Percentiles rank a stretch among this genome's conserved stretches.
These are phyloP conservation scores for Monosporascus sp. DNA, from an alignment of 2,329 filamentous ascomycete species.

Conservation along the genomic window DNA sequence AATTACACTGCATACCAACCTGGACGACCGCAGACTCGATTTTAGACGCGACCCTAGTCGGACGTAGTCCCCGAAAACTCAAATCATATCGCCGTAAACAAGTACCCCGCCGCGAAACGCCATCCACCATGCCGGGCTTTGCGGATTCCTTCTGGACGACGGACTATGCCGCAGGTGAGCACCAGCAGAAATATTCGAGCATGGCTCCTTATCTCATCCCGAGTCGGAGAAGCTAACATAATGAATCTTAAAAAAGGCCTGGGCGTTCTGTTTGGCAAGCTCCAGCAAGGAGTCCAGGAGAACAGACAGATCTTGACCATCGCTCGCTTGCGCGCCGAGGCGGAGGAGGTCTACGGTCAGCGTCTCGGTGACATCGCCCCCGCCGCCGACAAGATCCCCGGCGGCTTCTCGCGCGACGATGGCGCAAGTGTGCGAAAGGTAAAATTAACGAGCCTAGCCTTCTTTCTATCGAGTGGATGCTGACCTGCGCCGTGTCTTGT, in stretches of 20 bases:
- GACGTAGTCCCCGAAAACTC: not conserved
- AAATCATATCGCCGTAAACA: not conserved
- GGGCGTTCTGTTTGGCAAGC: conserved; percentile 90
- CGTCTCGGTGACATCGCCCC: conserved; percentile 77
- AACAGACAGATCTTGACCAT: conserved; percentile 91
- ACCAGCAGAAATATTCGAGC: conserved; percentile 4
- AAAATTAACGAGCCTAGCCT: conserved; percentile 19
- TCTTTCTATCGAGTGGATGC: conserved; percentile 1
- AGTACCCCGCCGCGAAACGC: not conserved
- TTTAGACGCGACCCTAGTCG: not conserved
- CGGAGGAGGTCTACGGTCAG: conserved; percentile 83
- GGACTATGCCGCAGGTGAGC: conserved; percentile 88
- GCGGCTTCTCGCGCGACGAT: conserved; percentile 86
- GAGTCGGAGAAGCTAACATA: not conserved
- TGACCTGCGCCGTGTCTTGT: conserved; percentile 1
- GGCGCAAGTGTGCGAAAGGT: conserved; percentile 95
- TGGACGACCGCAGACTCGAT: not conserved
- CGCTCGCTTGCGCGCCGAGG: conserved; percentile 89
- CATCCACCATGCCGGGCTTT: conserved; percentile 71
- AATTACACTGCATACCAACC: not conserved
- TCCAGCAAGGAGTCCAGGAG: conserved; percentile 92
- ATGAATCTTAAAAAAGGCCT: conserved; percentile 50
- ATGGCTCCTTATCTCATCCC: not conserved
- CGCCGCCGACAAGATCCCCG: conserved; percentile 72
- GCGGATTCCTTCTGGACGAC: conserved; percentile 96